A percentile compares a stretch with the other conserved stretches of the same genome.
Conservation (phyloP, 2,329 filamentous ascomycete species). For the Parascedosporium putredinis region DNA sequence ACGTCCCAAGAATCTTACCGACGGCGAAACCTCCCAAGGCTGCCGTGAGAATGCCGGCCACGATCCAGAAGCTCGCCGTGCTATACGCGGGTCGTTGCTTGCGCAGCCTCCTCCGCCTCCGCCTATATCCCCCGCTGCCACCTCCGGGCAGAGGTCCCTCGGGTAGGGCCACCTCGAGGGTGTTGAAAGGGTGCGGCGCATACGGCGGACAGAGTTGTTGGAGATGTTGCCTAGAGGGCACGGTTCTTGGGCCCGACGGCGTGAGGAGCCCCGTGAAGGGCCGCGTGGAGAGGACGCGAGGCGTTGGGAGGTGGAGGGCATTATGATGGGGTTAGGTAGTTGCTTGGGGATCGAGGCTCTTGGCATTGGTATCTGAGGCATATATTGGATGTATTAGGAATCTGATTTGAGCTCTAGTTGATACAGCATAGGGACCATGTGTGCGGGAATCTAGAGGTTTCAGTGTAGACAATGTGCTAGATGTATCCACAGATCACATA, state of each 20-base stretch:
- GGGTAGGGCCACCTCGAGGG: neutral
- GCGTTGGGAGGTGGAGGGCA: neutral
- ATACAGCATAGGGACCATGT: neutral
- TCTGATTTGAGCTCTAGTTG: neutral
- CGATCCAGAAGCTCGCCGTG: neutral
- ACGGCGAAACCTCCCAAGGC: neutral
- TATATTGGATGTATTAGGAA: neutral
- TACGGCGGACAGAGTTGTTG: neutral
- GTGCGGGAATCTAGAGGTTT: neutral
- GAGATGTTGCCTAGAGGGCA: neutral
- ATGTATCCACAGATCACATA: too few species aligned
- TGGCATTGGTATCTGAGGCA: neutral
- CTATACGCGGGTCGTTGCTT: neutral
- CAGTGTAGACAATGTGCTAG: too few species aligned
- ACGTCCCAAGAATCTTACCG: neutral
- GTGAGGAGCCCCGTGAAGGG: neutral
- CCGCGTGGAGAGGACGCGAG: too few species aligned
- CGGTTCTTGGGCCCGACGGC: neutral
- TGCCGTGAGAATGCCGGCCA: neutral
- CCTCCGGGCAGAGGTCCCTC: neutral
- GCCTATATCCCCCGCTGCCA: neutral
- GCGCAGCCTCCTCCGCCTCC: neutral
- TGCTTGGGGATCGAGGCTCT: neutral
- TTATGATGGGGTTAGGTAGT: neutral
- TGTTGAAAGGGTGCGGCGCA: neutral